Evolutionary conservation across 228 moss, liverwort and hornwort genomes (phyloP), one percentile per base, ranked within the genome.

Genomic region (Sphagnum magellanicum): DNA sequence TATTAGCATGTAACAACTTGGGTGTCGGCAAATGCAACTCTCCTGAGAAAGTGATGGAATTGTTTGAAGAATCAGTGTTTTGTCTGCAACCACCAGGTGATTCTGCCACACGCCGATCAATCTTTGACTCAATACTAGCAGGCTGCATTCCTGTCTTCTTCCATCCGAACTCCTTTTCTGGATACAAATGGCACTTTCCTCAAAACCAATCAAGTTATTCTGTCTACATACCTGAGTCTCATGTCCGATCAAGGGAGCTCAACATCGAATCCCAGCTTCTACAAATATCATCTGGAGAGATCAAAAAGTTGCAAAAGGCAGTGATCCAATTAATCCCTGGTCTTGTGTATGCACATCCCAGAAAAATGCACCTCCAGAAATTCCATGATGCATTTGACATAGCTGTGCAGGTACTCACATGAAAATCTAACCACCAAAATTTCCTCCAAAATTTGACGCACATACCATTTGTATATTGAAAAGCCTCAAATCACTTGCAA

Each of bases 81-180:
- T 94, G 94, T 47, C 61, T 94, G 69, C 94, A 94, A 59, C 94
- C 94, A 4, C 73, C 78, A 17, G 94, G 94, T 0, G 94, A 94
- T 60, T 91, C 92, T 52, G 90, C 76, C 47, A 92, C 94, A 53
- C 84, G 94, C 13, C 77, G 88, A 50, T 91, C 91, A 1, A 82
- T 85, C 16, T 94, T 94, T 62, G 94, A 94, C 62, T 81, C 91
- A 5, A 94, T 94, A 81, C 73, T 94, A 0, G 83, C 97, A 4
- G 97, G 97, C 10, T 97, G 97, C 61, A 91, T 97, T 59, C 97
- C 97, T 1, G 93, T 97, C 5, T 81, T 94, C 16, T 94, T 94
- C 58, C 89, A 94, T 8, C 10, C 5, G 6, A 88, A 85, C 63
- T 83, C 94, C 0, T 92, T 81, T 5, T 73, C 81, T 0, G 91